Evolutionary conservation across 805 yeast genomes (phyloP), one percentile per base, ranked within the genome.

Genomic region (Lipomyces yamadae): DNA sequence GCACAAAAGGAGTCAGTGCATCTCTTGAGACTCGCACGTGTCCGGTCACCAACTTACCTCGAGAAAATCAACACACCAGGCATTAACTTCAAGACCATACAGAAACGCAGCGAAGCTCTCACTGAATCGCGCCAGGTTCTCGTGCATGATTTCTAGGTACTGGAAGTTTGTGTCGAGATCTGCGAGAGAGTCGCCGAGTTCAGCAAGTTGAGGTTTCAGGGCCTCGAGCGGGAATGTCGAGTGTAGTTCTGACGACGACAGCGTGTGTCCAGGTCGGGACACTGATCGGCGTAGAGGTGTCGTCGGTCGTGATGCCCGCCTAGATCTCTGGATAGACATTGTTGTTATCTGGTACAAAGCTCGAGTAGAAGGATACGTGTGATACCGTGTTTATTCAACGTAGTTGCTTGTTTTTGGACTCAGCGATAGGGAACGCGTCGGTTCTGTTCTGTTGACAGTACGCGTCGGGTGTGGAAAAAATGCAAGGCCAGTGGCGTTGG

Each of bases 31-130:
- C 24, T 13, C 11, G 24, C 24, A 0, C 6, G 48, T 18, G 39
- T 37, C 3, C 13, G 15, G 5, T 48, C 24, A n/a, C 32, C 13
- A 11, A 10, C 67, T 3, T 50, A 68, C 72, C 66, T 77, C 78
- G 8, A 71, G 71, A 72, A 90, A 90, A 73, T 90, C 92, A 34
- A 89, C 89, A 77, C 97, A 90, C 88, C 95, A 92, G 68, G 96
- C 93, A 73, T 92, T 91, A 77, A 91, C 86, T 74, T 89, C 86
- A 60, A 92, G 78, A 1, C 97, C 97, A 73, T 90, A 91, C 61
- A 92, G 75, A 63, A 92, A 87, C 52, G 93, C 81, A 0, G 91
- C 87, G 72, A 92, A 85, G 1, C 91, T 85, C 76, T 92, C 97
- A 74, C 91, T 91, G 76, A 92, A 88, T 35, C 81, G 79, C 2